Evolutionary conservation across 179 eudicot genomes (phyloP), one percentile per base, ranked within the genome.

Genomic region (Actinidia polygama): DNA sequence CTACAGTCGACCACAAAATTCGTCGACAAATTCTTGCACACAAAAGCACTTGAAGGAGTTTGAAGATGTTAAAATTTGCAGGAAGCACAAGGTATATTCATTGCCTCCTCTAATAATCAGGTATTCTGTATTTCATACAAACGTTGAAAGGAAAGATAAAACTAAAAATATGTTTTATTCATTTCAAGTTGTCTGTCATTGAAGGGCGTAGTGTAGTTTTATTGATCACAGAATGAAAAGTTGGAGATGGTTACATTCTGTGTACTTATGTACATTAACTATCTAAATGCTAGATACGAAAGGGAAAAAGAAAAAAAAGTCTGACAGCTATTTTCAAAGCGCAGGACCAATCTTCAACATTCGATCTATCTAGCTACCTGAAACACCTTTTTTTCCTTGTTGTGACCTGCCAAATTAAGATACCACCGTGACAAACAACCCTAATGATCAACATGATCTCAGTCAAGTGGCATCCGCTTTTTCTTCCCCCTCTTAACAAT

Each of bases 1-100:
- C 63, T 93, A 77, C 82, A 69, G 75, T 86, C 92, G 19, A 89
- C 97, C 26, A 66, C 77, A 23, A 85, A 82, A 62, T 85, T 87
- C 71, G 79, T 69, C 18, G 67, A 73, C 26, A 64, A 79, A 36
- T 73, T 62, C 64, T 66, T 67, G 73, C 62, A 47, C 62, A 61
- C 26, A 58, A 74, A 3, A 62, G 66, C 72, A 44, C 24, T 51
- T 36, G 59, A 61, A 62, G 64, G 24, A 78, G 72, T 49, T 59
- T 49, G 49, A 24, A 47, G 76, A 26, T 57, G 63, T 75, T 50
- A 23, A 36, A 40, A n/a, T 18, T 72, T 18, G 67, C 24, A 4
- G 61, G 44, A 16, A 54, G 61, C 62, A 64, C 24, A n/a, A 36
- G 46, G 23, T 76, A n/a, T 16, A 8, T 66, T 36, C 21, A 12